Percentiles rank a stretch among this genome's conserved stretches.
Conservation (phyloP, 2,329 filamentous ascomycete genomes). For the Seiridium cupressi region DNA sequence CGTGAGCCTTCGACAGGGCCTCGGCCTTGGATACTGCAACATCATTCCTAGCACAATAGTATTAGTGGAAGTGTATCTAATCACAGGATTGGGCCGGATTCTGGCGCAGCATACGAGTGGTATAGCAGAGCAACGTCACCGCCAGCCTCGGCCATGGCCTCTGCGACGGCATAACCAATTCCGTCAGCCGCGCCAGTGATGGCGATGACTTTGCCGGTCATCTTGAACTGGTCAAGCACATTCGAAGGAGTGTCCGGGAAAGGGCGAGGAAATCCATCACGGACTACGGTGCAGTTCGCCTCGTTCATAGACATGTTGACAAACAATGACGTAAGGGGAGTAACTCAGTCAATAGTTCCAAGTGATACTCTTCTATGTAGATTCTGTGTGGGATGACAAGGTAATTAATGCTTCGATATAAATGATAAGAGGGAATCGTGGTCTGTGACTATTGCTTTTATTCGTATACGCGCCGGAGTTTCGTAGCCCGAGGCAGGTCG, state of each 20-base stretch:
- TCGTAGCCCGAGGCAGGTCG: too few relatives aligned
- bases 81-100: background rate
- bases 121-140: constrained; percentile 40
- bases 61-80: background rate
- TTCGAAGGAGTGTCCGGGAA: constrained; percentile 37
- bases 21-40: constrained; percentile 34
- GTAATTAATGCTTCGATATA: too few relatives aligned
- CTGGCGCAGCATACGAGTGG: constrained; percentile 17
- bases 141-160: constrained; percentile 44
- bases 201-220: constrained; percentile 39
- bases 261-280: constrained; percentile 34
- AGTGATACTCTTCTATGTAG: too few relatives aligned
- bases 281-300: constrained; percentile 24
- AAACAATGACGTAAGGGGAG: too few relatives aligned
- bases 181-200: constrained; percentile 45
- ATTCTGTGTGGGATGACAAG: too few relatives aligned
- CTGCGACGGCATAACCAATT: constrained; percentile 40
- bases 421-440: too few relatives aligned
- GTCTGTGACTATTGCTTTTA: too few relatives aligned
- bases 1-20: constrained; percentile 28
- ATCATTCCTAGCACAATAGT: constrained; percentile 24
- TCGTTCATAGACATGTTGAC: constrained; percentile 36
- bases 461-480: too few relatives aligned
- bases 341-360: too few relatives aligned
- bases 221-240: constrained; percentile 41